Base-by-base conservation (phyloP, 805 yeast species). In the Starmerella ratchasimensis region DNA sequence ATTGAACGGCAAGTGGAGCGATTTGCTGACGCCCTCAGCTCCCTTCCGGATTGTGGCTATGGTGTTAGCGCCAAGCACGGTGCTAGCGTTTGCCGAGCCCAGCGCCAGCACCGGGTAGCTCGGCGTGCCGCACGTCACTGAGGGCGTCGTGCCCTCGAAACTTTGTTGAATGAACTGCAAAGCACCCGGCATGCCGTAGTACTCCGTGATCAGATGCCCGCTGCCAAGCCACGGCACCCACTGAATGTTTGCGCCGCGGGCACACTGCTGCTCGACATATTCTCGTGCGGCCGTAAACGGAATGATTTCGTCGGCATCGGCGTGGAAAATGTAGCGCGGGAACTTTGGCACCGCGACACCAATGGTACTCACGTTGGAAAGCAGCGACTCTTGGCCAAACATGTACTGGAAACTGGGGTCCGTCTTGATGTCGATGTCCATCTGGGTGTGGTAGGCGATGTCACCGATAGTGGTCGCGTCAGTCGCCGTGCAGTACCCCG, bases 251-350 rank as follows among this genome's bases (percentile, higher is more conserved):
- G 38, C 45, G 15, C 45, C 45, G 4, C 14, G 7, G 10, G 22
- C 28, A 22, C 45, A 42, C 34, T 36, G 39, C 33, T 39, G 31
- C 8, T 17, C 19, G 5, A 39, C 35, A 19, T 36, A 39, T 14
- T 30, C 14, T 14, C 46, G 44, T 9, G 47, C 52, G n/a, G 29
- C 26, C 5, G 17, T 38, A 29, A 33, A 18, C 8, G 49, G 48
- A 27, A 48, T 47, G 32, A 52, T 39, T 28, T 49, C 50, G 30
- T 52, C 56, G 9, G 17, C 16, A 9, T 23, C 37, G 13, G 53
- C 52, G 28, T 52, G 53, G 44, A 41, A 49, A 18, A 52, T 45
- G 35, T 31, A 49, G 22, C 51, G 34, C 3, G 54, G 56, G 26
- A 41, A 37, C 11, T 25, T 36, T 2, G 54, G 54, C 6, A 36